Evolutionary conservation across 2,329 filamentous ascomycete genomes (phyloP), one percentile per base, ranked within the genome.

Genomic region (Trichoderma sp.): DNA sequence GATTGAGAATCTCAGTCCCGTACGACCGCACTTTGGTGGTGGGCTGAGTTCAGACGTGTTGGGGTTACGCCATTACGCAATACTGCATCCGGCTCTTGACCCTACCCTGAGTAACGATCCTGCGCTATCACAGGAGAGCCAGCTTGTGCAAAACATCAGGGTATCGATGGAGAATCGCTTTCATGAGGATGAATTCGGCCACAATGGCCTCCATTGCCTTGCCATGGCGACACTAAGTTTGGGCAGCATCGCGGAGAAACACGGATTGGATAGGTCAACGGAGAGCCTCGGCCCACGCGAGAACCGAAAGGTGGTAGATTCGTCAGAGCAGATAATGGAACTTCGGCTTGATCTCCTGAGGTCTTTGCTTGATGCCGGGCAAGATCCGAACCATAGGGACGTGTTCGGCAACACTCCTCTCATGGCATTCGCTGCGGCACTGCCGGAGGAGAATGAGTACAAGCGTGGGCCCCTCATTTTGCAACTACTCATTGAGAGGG

Each of bases 121-220:
- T 4, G 70, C 66, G 3, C 15, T 79, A 4, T 17, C 65, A 0
- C 65, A 71, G 13, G 73, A 80, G 32, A 73, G 75, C 8, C 73
- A 69, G 17, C 71, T 79, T 13, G 55, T 82, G 4, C 57, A 73
- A 12, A 74, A 74, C 6, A 73, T 79, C 5, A 66, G 65, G 1
- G 28, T 39, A 6, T 78, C 78, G 0, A 58, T 61, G 1, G 6
- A 47, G 0, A 64, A 77, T 3, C 78, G 78, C 0, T 26, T 12
- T 0, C 39, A 74, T 1, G 78, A 82, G 55, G 77, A 81, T 59
- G 43, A 81, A 55, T 57, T 26, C 9, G 87, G 88, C 6, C 84
- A 86, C 26, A 90, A 90, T 72, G 87, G 84, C 9, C 80, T 90
- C 17, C 88, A 90, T 74, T 88, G 86, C 73, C 83, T 90, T n/a